A percentile compares a stretch with the other conserved stretches of the same genome.
These are phyloP conservation scores for Psidium guajava DNA, from an alignment of 345 rosid species.

Conservation along the genomic window DNA sequence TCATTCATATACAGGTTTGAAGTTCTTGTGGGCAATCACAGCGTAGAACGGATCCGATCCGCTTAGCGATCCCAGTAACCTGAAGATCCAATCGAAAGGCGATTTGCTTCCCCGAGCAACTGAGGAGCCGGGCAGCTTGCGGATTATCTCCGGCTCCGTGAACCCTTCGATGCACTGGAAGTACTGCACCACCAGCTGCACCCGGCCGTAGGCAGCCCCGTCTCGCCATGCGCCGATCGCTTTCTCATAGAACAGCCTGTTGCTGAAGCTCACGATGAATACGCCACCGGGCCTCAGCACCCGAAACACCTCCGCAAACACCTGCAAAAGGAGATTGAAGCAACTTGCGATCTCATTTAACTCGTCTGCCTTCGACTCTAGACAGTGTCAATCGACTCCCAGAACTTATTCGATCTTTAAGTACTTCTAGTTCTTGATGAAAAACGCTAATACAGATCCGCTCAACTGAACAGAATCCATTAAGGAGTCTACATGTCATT, in stretches of 20 bases:
- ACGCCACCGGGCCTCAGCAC: constrained; percentile 75
- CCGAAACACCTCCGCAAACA: constrained; percentile 66
- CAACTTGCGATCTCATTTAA: background rate
- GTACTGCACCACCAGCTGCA: constrained; percentile 67
- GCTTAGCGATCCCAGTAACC: constrained; percentile 39
- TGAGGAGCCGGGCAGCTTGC: constrained; percentile 24
- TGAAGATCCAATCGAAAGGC: constrained; percentile 31
- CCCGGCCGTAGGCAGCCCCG: constrained; percentile 55
- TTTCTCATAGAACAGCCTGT: constrained; percentile 82
- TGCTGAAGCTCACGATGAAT: constrained; percentile 83
- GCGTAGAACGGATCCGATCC: constrained; percentile 82
- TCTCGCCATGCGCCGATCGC: constrained; percentile 78
- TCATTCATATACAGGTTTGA: constrained; percentile 55
- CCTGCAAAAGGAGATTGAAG: constrained; percentile 15
- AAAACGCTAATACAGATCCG: too few species aligned
- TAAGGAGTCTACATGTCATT: too few species aligned
- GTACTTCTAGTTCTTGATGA: background rate
- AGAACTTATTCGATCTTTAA: background rate
- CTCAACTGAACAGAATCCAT: too few species aligned
- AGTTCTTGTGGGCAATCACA: constrained; percentile 73
- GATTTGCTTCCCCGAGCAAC: constrained; percentile 21
- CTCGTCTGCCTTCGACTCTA: background rate
- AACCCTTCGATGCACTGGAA: constrained; percentile 71
- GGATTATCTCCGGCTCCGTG: constrained; percentile 50
- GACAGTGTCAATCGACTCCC: background rate